Percentiles rank a stretch among this genome's conserved stretches.
These are phyloP conservation scores for Corymbia calophylla DNA, from an alignment of 441 rosid species.

Conservation along the genomic window DNA sequence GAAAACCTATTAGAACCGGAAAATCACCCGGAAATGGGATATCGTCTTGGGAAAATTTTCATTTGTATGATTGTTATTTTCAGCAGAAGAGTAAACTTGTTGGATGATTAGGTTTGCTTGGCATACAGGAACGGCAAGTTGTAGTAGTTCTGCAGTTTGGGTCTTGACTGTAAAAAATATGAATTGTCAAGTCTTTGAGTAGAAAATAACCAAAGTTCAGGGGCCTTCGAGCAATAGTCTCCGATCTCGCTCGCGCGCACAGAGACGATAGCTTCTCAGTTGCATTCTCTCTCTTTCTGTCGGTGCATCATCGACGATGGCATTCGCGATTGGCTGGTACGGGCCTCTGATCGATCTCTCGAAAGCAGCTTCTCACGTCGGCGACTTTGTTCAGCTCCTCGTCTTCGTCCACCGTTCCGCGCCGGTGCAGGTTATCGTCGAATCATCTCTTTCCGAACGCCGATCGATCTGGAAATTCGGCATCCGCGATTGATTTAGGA, in stretches of 20 bases:
- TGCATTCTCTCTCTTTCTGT: neutral
- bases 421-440: slow-evolving; percentile 34
- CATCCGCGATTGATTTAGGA: neutral
- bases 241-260: neutral
- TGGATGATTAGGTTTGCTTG: no score
- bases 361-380: slow-evolving; percentile 28
- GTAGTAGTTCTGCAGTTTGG: neutral
- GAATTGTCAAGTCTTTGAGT: neutral
- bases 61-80: neutral
- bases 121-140: no score
- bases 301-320: slow-evolving; percentile 6
- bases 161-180: neutral
- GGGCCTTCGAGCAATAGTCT: neutral
- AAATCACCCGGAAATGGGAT: neutral
- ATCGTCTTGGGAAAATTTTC: neutral
- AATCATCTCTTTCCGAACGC: neutral
- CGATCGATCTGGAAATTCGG: neutral
- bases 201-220: neutral
- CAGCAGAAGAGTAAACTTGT: neutral
- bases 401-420: slow-evolving; percentile 43
- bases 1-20: neutral
- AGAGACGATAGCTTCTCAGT: neutral
- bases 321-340: slow-evolving; percentile 39
- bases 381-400: slow-evolving; percentile 50
- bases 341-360: slow-evolving; percentile 51